A percentile compares a stretch with the other conserved stretches of the same genome.
phyloP scores from a whole-genome alignment of 2,329 filamentous ascomycete genomes.

The Colletotrichum orchidophilum region DNA sequence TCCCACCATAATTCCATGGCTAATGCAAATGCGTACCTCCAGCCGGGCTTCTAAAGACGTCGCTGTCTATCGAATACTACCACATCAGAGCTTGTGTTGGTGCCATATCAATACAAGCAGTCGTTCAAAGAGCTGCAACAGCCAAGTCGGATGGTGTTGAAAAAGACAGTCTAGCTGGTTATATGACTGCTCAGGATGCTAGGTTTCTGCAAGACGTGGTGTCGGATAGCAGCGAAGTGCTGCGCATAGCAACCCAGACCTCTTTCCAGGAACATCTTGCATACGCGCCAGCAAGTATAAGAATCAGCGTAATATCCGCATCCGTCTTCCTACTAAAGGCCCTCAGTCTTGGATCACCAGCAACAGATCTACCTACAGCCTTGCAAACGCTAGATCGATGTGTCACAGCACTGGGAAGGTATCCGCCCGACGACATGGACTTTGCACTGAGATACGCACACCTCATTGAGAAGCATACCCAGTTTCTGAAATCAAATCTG shows the following conservation, averaged over 20 bases:
- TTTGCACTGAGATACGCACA: slow-evolving; percentile 37
- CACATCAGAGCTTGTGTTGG: not conserved
- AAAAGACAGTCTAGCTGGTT: slow-evolving; percentile 29
- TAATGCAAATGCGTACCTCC: not conserved
- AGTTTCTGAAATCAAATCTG: not conserved
- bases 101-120: not conserved
- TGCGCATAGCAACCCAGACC: slow-evolving; percentile 19
- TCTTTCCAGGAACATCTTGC: not conserved
- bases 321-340: not conserved
- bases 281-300: not conserved
- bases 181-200: slow-evolving; percentile 34
- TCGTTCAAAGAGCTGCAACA: not conserved
- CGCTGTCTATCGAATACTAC: not conserved
- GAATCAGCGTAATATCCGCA: not conserved
- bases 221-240: slow-evolving; percentile 33
- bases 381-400: slow-evolving; percentile 18
- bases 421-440: slow-evolving; percentile 37
- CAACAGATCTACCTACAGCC: not conserved
- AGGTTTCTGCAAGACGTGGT: slow-evolving; percentile 36
- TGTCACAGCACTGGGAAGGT: slow-evolving; percentile 28
- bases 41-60: not conserved
- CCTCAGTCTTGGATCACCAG: not conserved
- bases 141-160: not conserved
- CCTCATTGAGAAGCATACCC: slow-evolving; percentile 37
- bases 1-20: not conserved